A percentile compares a stretch with the other conserved stretches of the same genome.
Evolutionary conservation across 805 yeast species (phyloP).

Genomic region (Cyberlindnera galapagoensis): DNA sequence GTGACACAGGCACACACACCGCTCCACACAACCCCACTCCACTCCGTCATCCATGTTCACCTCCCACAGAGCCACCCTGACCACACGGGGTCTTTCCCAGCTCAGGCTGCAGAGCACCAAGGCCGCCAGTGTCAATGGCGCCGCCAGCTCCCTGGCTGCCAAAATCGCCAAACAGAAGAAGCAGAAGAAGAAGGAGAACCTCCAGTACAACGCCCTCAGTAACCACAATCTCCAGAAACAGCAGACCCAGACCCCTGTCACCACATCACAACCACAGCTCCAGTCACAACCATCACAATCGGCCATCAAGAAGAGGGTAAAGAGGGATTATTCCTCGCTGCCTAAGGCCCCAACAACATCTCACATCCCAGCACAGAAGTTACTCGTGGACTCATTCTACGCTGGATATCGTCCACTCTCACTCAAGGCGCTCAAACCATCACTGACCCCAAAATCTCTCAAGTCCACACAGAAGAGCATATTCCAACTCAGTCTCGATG

Average conservation of each 20-base stretch:
- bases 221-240: slow-evolving; percentile 17
- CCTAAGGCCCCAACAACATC: slow-evolving; percentile 19
- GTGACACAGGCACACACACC: too few species aligned
- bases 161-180: slow-evolving; percentile 13
- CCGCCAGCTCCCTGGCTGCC: slow-evolving; percentile 14
- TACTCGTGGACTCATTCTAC: slow-evolving; percentile 17
- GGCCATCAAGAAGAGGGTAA: slow-evolving; percentile 2
- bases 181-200: slow-evolving; percentile 1
- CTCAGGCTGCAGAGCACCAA: too few species aligned
- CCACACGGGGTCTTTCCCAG: too few species aligned
- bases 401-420: slow-evolving; percentile 20
- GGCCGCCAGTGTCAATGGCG: too few species aligned
- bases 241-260: slow-evolving; percentile 2
- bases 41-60: too few species aligned
- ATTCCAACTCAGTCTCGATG: slow-evolving; percentile 16
- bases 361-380: slow-evolving; percentile 13
- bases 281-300: neutral
- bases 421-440: slow-evolving; percentile 22
- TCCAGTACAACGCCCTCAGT: slow-evolving; percentile 22
- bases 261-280: neutral
- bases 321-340: slow-evolving; percentile 17
- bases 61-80: too few species aligned
- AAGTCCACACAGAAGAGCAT: slow-evolving; percentile 15
- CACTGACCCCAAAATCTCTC: slow-evolving; percentile 22
- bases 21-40: too few species aligned